These are phyloP conservation scores for Arctium lappa DNA, from an alignment of 129 eudicot species.

Conservation along the genomic window DNA sequence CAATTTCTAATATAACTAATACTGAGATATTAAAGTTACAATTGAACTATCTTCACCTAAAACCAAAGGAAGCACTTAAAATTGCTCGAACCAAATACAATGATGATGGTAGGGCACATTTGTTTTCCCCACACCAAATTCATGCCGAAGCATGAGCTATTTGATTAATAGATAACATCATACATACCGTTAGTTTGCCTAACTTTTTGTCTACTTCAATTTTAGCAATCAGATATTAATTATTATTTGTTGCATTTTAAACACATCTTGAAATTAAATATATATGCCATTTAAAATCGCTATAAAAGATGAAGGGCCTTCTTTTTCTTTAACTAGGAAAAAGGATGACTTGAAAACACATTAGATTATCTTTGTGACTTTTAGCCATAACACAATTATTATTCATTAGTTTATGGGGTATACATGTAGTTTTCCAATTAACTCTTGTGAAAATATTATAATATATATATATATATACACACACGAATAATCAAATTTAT, in stretches of 20 bases:
- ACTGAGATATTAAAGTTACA: too few relatives aligned
- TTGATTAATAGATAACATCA: not conserved
- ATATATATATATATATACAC: too few relatives aligned
- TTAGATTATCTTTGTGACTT: not conserved
- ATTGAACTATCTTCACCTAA: too few relatives aligned
- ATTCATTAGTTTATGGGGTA: not conserved
- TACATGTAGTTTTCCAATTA: too few relatives aligned
- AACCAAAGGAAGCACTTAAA: not conserved
- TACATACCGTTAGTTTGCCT: not conserved
- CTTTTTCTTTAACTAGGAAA: not conserved
- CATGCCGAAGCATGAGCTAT: not conserved
- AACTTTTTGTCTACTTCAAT: slow-evolving; percentile 17
- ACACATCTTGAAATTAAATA: not conserved
- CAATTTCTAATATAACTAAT: too few relatives aligned
- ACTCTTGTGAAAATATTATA: too few relatives aligned
- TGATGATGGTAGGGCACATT: not conserved
- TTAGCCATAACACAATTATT: not conserved
- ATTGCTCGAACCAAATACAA: not conserved
- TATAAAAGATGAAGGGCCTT: not conserved
- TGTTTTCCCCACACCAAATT: not conserved
- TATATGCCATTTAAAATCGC: not conserved
- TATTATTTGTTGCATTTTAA: not conserved
- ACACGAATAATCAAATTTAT: too few relatives aligned
- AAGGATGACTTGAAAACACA: not conserved
- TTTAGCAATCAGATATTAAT: slow-evolving; percentile 7